These are phyloP conservation scores for Pichia deserticola DNA, from an alignment of 805 yeast genomes.

Conservation along the genomic window DNA sequence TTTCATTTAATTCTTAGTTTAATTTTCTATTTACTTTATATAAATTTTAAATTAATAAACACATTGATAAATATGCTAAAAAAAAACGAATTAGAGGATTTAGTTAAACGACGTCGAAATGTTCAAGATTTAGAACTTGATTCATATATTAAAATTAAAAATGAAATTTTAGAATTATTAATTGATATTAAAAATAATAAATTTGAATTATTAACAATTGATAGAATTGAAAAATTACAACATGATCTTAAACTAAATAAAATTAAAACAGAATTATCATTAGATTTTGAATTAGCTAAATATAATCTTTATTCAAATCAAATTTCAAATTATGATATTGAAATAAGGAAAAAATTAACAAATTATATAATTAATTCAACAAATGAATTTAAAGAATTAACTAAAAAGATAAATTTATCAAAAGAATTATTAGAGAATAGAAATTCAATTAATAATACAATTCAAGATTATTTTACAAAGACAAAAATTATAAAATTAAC, in stretches of 20 bases:
- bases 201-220: constrained; percentile 9
- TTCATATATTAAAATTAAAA: constrained; percentile 18
- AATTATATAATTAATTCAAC: constrained; percentile 16
- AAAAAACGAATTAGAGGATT: constrained; percentile 11
- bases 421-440: constrained; percentile 19
- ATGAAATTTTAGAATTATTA: constrained; percentile 14
- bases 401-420: constrained; percentile 16
- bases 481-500: constrained; percentile 18
- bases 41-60: background rate
- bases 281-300: constrained; percentile 17
- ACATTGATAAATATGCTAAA: background rate
- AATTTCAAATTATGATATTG: constrained; percentile 14
- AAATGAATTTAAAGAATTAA: constrained; percentile 16
- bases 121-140: constrained; percentile 27
- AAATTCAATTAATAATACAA: constrained; percentile 18
- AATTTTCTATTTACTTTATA: too few relatives aligned
- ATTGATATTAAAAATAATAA: constrained; percentile 13
- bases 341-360: constrained; percentile 14
- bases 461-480: constrained; percentile 18
- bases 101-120: constrained; percentile 23
- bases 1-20: too few relatives aligned
- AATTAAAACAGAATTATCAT: constrained; percentile 14
- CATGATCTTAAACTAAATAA: constrained; percentile 13
- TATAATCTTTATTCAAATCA: constrained; percentile 13
- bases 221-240: constrained; percentile 15